Evolutionary conservation across 148 eudicot species (phyloP).

Genomic region (Bassia scoparia): DNA sequence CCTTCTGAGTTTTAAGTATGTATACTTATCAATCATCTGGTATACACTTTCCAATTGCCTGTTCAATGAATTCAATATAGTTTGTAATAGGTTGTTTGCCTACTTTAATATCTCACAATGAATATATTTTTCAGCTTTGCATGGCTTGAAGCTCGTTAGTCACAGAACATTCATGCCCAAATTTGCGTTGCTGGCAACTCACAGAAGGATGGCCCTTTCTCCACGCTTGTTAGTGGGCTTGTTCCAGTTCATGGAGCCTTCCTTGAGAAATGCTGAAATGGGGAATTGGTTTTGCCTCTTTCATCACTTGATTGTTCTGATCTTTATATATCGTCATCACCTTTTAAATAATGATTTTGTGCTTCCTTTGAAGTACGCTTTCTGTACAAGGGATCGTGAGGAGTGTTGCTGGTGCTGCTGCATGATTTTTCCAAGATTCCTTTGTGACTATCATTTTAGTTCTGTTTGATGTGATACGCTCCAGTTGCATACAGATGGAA

Average conservation of each 20-base stretch:
- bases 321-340: neutral
- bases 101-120: neutral
- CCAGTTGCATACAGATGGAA: slow-evolving; percentile 97
- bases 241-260: slow-evolving; percentile 93
- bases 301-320: neutral
- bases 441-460: slow-evolving; percentile 94
- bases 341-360: slow-evolving; percentile 4
- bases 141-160: slow-evolving; percentile 95
- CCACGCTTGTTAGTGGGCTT: slow-evolving; percentile 84
- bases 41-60: neutral
- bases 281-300: slow-evolving; percentile 68
- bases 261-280: slow-evolving; percentile 81
- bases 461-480: slow-evolving; percentile 97
- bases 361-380: slow-evolving; percentile 58
- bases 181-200: slow-evolving; percentile 72
- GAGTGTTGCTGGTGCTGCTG: slow-evolving; percentile 87
- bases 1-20: no score
- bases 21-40: neutral
- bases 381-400: slow-evolving; percentile 81
- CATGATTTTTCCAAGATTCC: slow-evolving; percentile 96
- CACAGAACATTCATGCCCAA: slow-evolving; percentile 97
- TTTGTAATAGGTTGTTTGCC: neutral
- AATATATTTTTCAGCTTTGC: slow-evolving; percentile 58
- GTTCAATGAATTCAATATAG: neutral
- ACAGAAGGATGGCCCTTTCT: slow-evolving; percentile 93